These are phyloP conservation scores for Claviceps sp. DNA, from an alignment of 2,329 filamentous ascomycete genomes.

Conservation along the genomic window DNA sequence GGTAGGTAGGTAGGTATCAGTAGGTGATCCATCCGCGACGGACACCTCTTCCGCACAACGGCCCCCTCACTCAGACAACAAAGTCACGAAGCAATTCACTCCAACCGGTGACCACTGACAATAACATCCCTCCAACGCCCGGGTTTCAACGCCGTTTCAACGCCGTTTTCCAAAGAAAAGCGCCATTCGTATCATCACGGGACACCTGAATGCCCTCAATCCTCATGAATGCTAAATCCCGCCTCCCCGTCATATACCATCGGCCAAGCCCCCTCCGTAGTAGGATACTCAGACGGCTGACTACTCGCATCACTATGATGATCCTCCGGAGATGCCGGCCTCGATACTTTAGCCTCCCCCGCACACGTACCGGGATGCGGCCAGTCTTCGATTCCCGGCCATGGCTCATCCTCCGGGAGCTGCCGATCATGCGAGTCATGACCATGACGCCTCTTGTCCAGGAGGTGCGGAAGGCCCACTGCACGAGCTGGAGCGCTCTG, in stretches of 20 bases:
- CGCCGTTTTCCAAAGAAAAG: too few relatives aligned
- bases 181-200: too few relatives aligned
- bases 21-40: too few relatives aligned
- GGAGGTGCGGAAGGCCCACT: constrained; percentile 14
- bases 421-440: constrained; percentile 16
- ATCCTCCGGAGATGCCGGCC: constrained; percentile 13
- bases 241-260: constrained; percentile 10
- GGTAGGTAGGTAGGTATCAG: too few relatives aligned
- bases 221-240: constrained; percentile 29
- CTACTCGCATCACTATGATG: constrained; percentile 30
- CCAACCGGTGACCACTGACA: too few relatives aligned
- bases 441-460: neutral
- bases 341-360: constrained; percentile 37
- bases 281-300: constrained; percentile 43
- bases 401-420: constrained; percentile 40
- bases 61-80: too few relatives aligned
- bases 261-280: constrained; percentile 31
- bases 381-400: constrained; percentile 42
- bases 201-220: constrained; percentile 10
- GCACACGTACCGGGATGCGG: constrained; percentile 26
- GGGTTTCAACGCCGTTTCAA: too few relatives aligned
- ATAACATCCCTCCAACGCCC: too few relatives aligned
- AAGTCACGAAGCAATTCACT: too few relatives aligned
- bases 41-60: too few relatives aligned
- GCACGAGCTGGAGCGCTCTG: constrained; percentile 14